Conservation (phyloP, 2,329 filamentous ascomycete genomes). For the Sclerotinia glacialis region DNA sequence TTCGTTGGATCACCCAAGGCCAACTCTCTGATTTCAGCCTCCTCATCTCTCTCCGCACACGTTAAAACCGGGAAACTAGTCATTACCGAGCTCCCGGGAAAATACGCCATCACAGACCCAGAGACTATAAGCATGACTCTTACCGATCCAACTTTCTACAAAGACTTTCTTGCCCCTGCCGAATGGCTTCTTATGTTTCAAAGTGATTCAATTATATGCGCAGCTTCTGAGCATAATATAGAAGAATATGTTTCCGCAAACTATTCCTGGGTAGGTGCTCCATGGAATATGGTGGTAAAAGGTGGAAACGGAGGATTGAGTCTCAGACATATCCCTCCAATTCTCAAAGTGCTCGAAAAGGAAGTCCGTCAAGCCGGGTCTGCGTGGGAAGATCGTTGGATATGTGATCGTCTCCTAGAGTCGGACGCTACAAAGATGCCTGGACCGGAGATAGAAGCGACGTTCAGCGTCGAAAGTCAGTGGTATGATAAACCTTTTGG, state of each 20-base stretch:
- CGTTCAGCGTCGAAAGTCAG: conserved; percentile 48
- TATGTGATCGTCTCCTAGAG: conserved; percentile 44
- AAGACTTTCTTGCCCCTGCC: conserved; percentile 49
- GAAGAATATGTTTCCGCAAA: conserved; percentile 51
- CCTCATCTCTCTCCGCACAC: conserved; percentile 45
- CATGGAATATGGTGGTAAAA: conserved; percentile 32
- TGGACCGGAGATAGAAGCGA: conserved; percentile 41
- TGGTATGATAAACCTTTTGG: conserved; percentile 50
- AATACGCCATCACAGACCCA: conserved; percentile 47
- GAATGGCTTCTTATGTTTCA: conserved; percentile 56
- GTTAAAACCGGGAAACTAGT: conserved; percentile 14
- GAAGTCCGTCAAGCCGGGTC: conserved; percentile 44
- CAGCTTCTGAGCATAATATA: conserved; percentile 49
- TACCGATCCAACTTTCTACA: conserved; percentile 52
- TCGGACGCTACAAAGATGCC: conserved; percentile 33
- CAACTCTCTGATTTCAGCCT: conserved; percentile 43
- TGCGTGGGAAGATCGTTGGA: conserved; percentile 55
- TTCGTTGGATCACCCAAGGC: conserved; percentile 53
- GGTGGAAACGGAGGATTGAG: conserved; percentile 38
- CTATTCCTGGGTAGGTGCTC: conserved; percentile 45
- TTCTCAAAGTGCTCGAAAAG: conserved; percentile 32
- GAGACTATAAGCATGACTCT: conserved; percentile 50
- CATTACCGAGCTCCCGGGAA: conserved; percentile 46
- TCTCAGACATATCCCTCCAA: conserved; percentile 28
- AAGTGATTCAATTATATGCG: conserved; percentile 54